Evolutionary conservation across 1,284 basidiomycete genomes (phyloP), one percentile per base, ranked within the genome.

Genomic region (Trichosporon sp.): DNA sequence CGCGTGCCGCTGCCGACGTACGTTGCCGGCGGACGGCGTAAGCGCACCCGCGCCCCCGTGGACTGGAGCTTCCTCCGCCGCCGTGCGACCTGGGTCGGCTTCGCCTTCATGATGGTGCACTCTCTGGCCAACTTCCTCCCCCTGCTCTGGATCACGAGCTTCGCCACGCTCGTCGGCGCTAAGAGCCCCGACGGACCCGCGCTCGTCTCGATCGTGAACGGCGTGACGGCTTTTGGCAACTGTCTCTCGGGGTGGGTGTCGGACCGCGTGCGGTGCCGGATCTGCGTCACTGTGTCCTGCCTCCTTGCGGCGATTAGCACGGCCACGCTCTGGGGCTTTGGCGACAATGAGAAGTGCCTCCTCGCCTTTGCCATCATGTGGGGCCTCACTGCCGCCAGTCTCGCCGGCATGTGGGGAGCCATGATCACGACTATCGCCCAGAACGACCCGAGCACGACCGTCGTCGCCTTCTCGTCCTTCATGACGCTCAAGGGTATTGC

Each of bases 111-210:
- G 32, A 56, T 75, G 9, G 58, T 79, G 27, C 73, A 74, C 4
- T 71, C 70, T 44, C 60, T 78, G n/a, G 79, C 76, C 44, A 79
- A 78, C 63, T 80, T 81, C 56, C 63, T 78, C 25, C 80, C 80
- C 0, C 69, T 64, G 9, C 65, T 80, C 13, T 80, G 75, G 72
- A 65, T 63, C 40, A 59, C 63, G 72, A 73, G 72, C 1, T 80
- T 73, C 58, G 78, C 78, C 0, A 65, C 70, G 7, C 73, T 75
- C 27, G 52, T 79, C 4, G 69, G 72, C 23, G 49, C 77, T 13
- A 70, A 75, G 3, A 61, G 69, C 13, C 75, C 75, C 0, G 69
- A 70, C 23, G 79, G 79, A 1, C 76, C 76, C 1, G 71, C 70
- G 11, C 66, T 80, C 25, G 71, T 81, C 54, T 69, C 77, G 6